Conservation (phyloP, 768 basidiomycete species). For the Xerocomus brunneocitrinus region DNA sequence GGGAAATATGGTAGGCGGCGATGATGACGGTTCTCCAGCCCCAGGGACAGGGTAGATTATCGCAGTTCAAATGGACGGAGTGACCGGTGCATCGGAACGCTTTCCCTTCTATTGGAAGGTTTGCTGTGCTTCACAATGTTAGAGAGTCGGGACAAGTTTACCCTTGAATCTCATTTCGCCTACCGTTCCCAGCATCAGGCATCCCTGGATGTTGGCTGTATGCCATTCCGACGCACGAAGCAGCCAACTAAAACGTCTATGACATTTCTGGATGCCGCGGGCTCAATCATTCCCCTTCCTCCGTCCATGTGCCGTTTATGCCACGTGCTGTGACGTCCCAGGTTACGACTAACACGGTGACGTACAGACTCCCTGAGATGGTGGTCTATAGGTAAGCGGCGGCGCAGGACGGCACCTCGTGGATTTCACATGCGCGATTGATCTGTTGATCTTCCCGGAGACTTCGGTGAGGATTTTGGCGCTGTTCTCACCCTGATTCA, state of each 20-base stretch:
- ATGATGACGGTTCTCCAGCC: background rate
- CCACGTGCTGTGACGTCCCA: background rate
- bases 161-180: background rate
- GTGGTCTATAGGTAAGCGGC: background rate
- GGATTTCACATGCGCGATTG: constrained; percentile 13
- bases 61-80: background rate
- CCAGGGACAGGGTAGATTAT: background rate
- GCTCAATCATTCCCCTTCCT: too few relatives aligned
- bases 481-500: background rate
- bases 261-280: too few relatives aligned
- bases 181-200: background rate
- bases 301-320: background rate
- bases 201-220: constrained; percentile 8
- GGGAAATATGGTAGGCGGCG: background rate
- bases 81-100: background rate
- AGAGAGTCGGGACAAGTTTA: background rate
- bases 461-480: background rate
- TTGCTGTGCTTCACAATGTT: background rate
- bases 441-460: background rate
- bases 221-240: background rate
- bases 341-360: background rate
- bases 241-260: too few relatives aligned
- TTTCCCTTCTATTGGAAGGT: background rate
- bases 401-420: constrained; percentile 19
- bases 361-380: too few relatives aligned